phyloP scores from a whole-genome alignment of 2,329 filamentous ascomycete genomes.

The Bipolaris zeicola region DNA sequence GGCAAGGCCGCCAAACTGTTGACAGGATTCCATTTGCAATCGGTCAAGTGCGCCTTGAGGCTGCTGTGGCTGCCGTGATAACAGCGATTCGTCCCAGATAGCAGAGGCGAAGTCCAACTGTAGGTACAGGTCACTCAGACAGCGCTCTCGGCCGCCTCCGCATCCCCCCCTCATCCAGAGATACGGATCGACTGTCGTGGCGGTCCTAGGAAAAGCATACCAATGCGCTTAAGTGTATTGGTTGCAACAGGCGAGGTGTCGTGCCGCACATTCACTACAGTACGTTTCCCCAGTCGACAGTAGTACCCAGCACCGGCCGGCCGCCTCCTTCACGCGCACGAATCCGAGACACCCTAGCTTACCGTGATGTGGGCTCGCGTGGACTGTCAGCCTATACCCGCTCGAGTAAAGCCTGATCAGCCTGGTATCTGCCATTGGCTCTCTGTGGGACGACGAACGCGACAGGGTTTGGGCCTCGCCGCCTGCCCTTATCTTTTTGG shows the following conservation, averaged over 20 bases:
- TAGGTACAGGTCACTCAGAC: not conserved
- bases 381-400: conserved; percentile 10
- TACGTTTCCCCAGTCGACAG: conserved; percentile 3
- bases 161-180: not conserved
- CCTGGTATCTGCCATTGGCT: conserved; percentile 15
- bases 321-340: conserved; percentile 7
- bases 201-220: conserved; percentile 11
- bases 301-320: conserved; percentile 8
- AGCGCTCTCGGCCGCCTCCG: conserved; percentile 12
- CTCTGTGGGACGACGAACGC: conserved; percentile 7
- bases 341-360: conserved; percentile 10
- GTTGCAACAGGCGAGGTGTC: conserved; percentile 11
- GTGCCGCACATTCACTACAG: conserved; percentile 2
- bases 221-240: not conserved
- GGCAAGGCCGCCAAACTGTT: conserved; percentile 1
- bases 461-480: conserved; percentile 14
- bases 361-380: conserved; percentile 15
- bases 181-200: conserved; percentile 7
- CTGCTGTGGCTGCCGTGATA: conserved; percentile 11
- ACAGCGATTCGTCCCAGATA: conserved; percentile 13
- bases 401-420: conserved; percentile 10
- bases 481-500: conserved; percentile 43
- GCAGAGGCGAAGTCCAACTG: conserved; percentile 13
- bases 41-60: conserved; percentile 8
- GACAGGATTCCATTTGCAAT: conserved; percentile 19